phyloP scores from a whole-genome alignment of 179 eudicot species.

The Heliamphora pulchella region DNA sequence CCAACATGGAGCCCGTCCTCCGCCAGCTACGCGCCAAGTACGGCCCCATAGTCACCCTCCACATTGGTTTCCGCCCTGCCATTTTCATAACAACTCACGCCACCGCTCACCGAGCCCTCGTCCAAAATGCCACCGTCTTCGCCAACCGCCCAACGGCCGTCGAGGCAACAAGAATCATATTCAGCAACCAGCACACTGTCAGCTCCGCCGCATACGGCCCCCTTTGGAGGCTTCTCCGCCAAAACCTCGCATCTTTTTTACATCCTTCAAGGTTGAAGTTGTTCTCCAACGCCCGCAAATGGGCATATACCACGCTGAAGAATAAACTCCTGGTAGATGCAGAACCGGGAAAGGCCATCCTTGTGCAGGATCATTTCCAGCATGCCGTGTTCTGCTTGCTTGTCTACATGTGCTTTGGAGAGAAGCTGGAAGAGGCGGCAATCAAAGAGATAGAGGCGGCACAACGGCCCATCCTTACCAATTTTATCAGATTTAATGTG shows the following conservation, averaged over 20 bases:
- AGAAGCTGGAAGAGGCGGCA: conserved; percentile 22
- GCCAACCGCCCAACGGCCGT: conserved; percentile 35
- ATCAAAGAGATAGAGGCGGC: conserved; percentile 21
- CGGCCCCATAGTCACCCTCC: conserved; percentile 41
- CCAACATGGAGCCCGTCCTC: conserved; percentile 30
- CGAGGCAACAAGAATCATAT: conserved; percentile 14
- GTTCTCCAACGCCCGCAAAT: conserved; percentile 25
- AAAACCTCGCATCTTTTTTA: conserved; percentile 32
- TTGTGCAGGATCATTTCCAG: conserved; percentile 28
- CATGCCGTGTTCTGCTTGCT: conserved; percentile 30
- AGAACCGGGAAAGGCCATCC: not conserved
- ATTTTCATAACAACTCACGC: conserved; percentile 29
- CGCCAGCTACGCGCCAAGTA: conserved; percentile 25
- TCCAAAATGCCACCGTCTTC: conserved; percentile 34
- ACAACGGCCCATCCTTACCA: conserved; percentile 16
- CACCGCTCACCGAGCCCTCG: conserved; percentile 33
- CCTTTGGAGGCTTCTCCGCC: conserved; percentile 39
- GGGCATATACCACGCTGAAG: conserved; percentile 27
- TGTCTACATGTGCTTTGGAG: conserved; percentile 35
- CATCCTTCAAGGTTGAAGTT: conserved; percentile 32
- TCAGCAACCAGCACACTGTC: conserved; percentile 27
- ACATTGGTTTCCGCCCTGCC: conserved; percentile 27
- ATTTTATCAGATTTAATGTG: conserved; percentile 20
- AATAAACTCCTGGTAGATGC: not conserved
- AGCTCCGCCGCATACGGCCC: conserved; percentile 40